Percentiles rank a stretch among this genome's conserved stretches.
Evolutionary conservation across 2,329 filamentous ascomycete genomes (phyloP).

Genomic region (Apiospora pterosperma): DNA sequence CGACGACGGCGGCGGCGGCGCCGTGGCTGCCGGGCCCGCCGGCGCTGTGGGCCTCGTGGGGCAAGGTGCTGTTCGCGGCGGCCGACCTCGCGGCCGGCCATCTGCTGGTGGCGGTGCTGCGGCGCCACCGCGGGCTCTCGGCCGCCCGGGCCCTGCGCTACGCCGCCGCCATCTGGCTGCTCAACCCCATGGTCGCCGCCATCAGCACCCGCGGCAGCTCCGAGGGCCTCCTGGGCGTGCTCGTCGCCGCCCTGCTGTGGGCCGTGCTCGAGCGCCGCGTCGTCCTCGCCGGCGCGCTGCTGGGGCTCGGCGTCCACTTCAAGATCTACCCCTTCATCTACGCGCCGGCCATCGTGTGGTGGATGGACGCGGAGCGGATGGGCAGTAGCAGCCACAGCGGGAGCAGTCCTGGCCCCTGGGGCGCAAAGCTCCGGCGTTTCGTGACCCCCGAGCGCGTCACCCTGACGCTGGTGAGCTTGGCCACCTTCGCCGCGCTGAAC

Average conservation of each 20-base stretch:
- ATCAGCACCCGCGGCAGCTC: constrained; percentile 95
- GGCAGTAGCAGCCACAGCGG: not conserved
- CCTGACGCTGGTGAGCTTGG: constrained; percentile 62
- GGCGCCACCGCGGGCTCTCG: constrained; percentile 48
- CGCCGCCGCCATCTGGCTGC: constrained; percentile 76
- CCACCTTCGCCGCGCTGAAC: constrained; percentile 74
- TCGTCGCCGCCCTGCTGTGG: constrained; percentile 82
- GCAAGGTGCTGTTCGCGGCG: constrained; percentile 81
- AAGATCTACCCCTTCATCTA: constrained; percentile 99
- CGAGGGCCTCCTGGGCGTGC: constrained; percentile 81
- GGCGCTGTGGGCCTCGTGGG: constrained; percentile 68
- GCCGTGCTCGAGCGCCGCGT: constrained; percentile 65
- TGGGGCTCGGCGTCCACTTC: constrained; percentile 88
- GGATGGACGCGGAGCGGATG: constrained; percentile 62
- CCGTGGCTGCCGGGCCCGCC: constrained; percentile 12
- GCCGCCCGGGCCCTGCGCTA: constrained; percentile 64
- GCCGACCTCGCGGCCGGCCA: constrained; percentile 84
- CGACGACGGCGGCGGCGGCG: constrained; percentile 51
- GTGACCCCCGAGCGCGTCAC: constrained; percentile 51
- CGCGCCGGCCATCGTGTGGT: constrained; percentile 76
- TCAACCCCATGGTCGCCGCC: constrained; percentile 97
- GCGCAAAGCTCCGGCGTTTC: constrained; percentile 34
- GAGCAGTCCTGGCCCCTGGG: constrained; percentile 17
- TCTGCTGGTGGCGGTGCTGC: constrained; percentile 38
- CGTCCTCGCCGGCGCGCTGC: constrained; percentile 64